Conservation (phyloP, 345 rosid genomes). For the Bretschneidera sinensis region DNA sequence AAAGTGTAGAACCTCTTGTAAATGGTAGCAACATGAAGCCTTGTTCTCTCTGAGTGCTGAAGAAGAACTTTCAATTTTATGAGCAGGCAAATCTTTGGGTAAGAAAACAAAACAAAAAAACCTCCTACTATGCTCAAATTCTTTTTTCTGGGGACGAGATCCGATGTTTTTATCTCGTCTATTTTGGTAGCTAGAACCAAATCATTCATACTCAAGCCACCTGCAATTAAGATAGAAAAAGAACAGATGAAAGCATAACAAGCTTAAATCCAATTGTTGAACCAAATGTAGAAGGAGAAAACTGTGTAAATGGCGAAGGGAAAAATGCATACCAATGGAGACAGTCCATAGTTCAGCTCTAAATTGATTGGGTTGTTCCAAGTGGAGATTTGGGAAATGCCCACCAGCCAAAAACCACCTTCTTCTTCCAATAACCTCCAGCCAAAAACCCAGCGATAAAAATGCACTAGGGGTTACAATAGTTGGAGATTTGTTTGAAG, state of each 20-base stretch:
- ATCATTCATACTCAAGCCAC: conserved; percentile 88
- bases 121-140: conserved; percentile 58
- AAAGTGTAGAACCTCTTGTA: conserved; percentile 3
- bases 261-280: background rate
- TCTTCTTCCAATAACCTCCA: conserved; percentile 85
- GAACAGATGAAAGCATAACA: background rate
- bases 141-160: conserved; percentile 76
- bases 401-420: conserved; percentile 57
- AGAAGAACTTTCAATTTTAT: too few species aligned
- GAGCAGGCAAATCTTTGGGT: background rate
- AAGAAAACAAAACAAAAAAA: background rate
- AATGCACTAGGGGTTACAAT: background rate
- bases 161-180: conserved; percentile 78
- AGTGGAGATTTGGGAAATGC: conserved; percentile 74
- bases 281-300: background rate
- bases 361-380: conserved; percentile 71
- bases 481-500: too few species aligned
- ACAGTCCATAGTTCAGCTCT: conserved; percentile 82
- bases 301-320: too few species aligned
- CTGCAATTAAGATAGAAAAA: conserved; percentile 29
- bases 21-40: background rate
- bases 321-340: conserved; percentile 49
- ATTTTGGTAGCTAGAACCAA: conserved; percentile 87
- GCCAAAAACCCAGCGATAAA: conserved; percentile 55
- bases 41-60: background rate